Conservation (phyloP, 805 yeast species). For the Huiozyma sinensis region DNA sequence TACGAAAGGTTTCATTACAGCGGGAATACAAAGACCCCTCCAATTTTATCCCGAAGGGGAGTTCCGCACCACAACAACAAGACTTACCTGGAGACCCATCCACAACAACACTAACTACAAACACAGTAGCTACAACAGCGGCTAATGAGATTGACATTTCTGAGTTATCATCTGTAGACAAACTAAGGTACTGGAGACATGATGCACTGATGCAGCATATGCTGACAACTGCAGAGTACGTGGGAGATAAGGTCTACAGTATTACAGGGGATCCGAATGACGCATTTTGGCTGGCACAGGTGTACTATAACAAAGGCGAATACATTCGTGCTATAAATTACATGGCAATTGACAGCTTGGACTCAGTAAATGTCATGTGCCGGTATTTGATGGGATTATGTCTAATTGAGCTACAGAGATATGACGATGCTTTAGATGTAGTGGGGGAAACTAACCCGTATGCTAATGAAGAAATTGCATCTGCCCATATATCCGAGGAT, state of each 20-base stretch:
- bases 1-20: slow-evolving; percentile 21
- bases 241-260: slow-evolving; percentile 83
- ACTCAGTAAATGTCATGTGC: slow-evolving; percentile 54
- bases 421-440: slow-evolving; percentile 83
- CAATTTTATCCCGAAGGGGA: slow-evolving; percentile 1
- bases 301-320: slow-evolving; percentile 63
- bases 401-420: slow-evolving; percentile 55
- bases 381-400: slow-evolving; percentile 72
- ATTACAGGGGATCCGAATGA: slow-evolving; percentile 83
- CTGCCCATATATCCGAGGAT: background rate
- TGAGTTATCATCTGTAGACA: slow-evolving; percentile 62
- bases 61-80: background rate
- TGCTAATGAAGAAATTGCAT: slow-evolving; percentile 19
- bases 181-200: slow-evolving; percentile 82
- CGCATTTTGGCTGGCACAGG: slow-evolving; percentile 95
- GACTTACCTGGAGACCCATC: background rate
- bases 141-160: slow-evolving; percentile 19
- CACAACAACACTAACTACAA: slow-evolving; percentile 12
- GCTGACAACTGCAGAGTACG: slow-evolving; percentile 75
- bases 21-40: slow-evolving; percentile 12
- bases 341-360: slow-evolving; percentile 46
- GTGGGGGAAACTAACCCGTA: slow-evolving; percentile 80
- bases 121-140: slow-evolving; percentile 11
- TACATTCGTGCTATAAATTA: slow-evolving; percentile 70
- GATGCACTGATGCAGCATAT: slow-evolving; percentile 91